Percentiles rank a stretch among this genome's conserved stretches.
Evolutionary conservation across 441 rosid genomes (phyloP).

Genomic region (Theobroma grandiflorum): DNA sequence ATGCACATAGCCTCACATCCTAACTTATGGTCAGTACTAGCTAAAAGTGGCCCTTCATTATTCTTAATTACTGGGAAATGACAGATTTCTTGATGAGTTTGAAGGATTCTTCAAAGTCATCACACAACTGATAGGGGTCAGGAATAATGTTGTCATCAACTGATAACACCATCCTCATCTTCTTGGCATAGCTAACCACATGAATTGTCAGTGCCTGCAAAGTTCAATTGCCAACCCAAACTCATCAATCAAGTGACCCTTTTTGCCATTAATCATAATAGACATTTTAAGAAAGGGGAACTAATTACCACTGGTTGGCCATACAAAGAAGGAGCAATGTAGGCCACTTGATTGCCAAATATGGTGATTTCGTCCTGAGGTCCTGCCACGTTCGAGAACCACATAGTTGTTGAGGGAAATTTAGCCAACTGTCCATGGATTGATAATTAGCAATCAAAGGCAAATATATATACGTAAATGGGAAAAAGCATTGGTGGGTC

Average conservation of each 20-base stretch:
- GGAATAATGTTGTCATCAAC: constrained; percentile 44
- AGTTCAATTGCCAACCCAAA: background rate
- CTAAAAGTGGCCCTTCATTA: no score
- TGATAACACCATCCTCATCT: constrained; percentile 45
- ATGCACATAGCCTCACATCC: no score
- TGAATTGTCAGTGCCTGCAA: constrained; percentile 51
- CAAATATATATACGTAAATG: background rate
- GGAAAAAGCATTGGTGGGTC: background rate
- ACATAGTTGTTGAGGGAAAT: constrained; percentile 25
- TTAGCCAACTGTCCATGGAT: background rate
- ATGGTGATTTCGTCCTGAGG: constrained; percentile 33
- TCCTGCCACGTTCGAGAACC: constrained; percentile 38
- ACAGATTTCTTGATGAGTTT: constrained; percentile 39
- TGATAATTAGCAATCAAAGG: no score
- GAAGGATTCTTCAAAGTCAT: constrained; percentile 43
- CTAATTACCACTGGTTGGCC: constrained; percentile 36
- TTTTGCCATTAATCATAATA: background rate
- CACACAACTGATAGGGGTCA: constrained; percentile 44
- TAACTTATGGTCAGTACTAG: no score
- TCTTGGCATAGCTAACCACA: constrained; percentile 46
- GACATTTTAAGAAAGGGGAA: background rate
- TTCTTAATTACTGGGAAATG: background rate
- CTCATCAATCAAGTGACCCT: no score
- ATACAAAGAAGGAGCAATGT: constrained; percentile 30
- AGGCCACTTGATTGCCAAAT: constrained; percentile 36